Evolutionary conservation across 768 basidiomycete genomes (phyloP).

Genomic region (Mycena kentingensis): DNA sequence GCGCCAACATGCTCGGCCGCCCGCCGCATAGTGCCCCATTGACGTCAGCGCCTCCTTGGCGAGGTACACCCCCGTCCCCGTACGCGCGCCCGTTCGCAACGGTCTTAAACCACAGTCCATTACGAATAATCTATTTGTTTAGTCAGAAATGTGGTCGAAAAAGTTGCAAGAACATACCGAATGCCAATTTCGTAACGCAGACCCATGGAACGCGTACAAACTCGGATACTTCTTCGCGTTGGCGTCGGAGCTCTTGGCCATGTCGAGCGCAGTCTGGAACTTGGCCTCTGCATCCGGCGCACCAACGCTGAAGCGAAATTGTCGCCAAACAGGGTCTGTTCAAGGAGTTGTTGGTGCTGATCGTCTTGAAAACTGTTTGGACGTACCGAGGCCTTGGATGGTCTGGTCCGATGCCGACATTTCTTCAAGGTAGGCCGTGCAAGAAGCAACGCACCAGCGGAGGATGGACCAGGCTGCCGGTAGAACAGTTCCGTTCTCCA

Average conservation of each 20-base stretch:
- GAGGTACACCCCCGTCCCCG: constrained; percentile 73
- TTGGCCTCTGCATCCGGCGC: constrained; percentile 72
- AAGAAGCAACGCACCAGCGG: constrained; percentile 71
- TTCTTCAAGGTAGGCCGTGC: constrained; percentile 70
- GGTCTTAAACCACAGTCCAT: constrained; percentile 66
- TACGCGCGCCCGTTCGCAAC: constrained; percentile 60
- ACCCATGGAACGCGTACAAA: constrained; percentile 71
- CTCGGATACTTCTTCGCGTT: constrained; percentile 51
- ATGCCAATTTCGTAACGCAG: constrained; percentile 68
- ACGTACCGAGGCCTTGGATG: constrained; percentile 54
- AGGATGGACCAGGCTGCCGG: constrained; percentile 68
- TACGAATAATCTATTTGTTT: constrained; percentile 60
- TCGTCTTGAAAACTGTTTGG: neutral
- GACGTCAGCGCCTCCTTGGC: constrained; percentile 58
- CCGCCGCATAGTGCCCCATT: constrained; percentile 43
- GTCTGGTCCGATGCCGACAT: constrained; percentile 55
- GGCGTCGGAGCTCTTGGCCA: constrained; percentile 37
- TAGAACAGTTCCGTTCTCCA: constrained; percentile 44
- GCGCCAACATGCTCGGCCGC: constrained; percentile 44
- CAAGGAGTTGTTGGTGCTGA: neutral
- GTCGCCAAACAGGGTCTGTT: constrained; percentile 52
- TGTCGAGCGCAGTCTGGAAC: constrained; percentile 48
- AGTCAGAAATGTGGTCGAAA: neutral
- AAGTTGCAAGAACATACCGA: constrained; percentile 43
- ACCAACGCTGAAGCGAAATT: constrained; percentile 72